Evolutionary conservation across 1,284 basidiomycete genomes (phyloP).

Genomic region (Moesziomyces antarcticus): DNA sequence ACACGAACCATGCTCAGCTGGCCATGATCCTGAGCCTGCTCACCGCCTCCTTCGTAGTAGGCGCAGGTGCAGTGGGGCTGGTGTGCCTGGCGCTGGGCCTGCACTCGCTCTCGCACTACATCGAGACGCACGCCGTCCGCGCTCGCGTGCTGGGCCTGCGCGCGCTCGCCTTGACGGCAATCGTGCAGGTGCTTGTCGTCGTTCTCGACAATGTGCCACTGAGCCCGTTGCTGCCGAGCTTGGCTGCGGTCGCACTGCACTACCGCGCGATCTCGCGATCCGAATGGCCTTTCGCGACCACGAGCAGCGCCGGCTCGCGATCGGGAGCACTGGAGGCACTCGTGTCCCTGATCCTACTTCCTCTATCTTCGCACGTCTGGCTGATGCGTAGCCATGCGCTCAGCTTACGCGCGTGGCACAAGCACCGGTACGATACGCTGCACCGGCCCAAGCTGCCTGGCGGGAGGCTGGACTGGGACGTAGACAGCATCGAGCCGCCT

Average conservation of each 20-base stretch:
- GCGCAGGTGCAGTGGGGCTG: conserved; percentile 4
- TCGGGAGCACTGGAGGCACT: neutral
- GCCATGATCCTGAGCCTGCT: conserved; percentile 30
- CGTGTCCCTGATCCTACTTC: conserved; percentile 14
- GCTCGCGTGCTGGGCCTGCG: conserved; percentile 28
- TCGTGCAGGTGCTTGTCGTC: conserved; percentile 9
- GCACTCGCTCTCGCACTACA: conserved; percentile 36
- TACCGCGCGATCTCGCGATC: conserved; percentile 11
- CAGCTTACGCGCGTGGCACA: conserved; percentile 30
- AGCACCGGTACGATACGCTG: conserved; percentile 34
- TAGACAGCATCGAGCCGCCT: conserved; percentile 13
- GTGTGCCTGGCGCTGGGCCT: conserved; percentile 37
- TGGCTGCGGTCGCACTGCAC: conserved; percentile 11
- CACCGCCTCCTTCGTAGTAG: conserved; percentile 14
- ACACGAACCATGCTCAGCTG: neutral
- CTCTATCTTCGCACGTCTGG: conserved; percentile 29
- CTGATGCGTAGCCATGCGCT: conserved; percentile 35
- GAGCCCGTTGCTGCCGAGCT: conserved; percentile 18
- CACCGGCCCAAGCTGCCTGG: conserved; percentile 33
- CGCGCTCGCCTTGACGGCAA: conserved; percentile 2
- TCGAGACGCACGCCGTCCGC: conserved; percentile 31
- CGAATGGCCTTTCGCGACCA: conserved; percentile 22
- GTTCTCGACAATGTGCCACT: conserved; percentile 25
- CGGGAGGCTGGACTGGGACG: conserved; percentile 44
- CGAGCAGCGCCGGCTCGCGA: neutral